A percentile compares a stretch with the other conserved stretches of the same genome.
These are phyloP conservation scores for Hyaloscypha finlandica DNA, from an alignment of 495 filamentous ascomycete species.

Conservation along the genomic window DNA sequence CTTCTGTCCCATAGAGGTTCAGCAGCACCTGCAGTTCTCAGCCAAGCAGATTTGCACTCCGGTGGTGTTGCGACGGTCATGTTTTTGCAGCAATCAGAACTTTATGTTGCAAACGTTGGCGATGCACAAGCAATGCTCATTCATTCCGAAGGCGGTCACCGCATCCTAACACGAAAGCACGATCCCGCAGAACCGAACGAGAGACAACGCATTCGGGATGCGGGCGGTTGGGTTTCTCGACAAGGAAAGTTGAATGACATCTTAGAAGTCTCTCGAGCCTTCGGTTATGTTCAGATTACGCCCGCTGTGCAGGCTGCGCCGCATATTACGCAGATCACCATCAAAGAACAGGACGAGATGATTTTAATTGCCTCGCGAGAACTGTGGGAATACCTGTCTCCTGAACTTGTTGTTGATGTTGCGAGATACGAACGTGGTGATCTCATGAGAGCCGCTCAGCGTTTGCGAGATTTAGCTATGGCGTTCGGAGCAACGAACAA, in stretches of 20 bases:
- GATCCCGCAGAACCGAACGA: conserved; percentile 84
- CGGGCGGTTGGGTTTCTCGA: conserved; percentile 92
- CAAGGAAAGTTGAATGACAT: conserved; percentile 91
- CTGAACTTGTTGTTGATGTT: conserved; percentile 88
- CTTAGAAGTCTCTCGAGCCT: conserved; percentile 88
- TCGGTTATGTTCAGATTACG: conserved; percentile 91
- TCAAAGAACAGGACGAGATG: conserved; percentile 92
- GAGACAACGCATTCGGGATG: conserved; percentile 86
- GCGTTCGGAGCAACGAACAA: conserved; percentile 91
- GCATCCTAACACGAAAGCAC: conserved; percentile 84
- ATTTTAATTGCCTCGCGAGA: conserved; percentile 89
- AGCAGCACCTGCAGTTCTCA: conserved; percentile 66
- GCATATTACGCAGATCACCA: conserved; percentile 71
- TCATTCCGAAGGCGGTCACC: conserved; percentile 77
- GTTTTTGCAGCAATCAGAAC: conserved; percentile 83
- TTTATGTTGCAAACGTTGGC: conserved; percentile 94
- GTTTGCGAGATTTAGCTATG: conserved; percentile 91
- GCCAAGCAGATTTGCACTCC: conserved; percentile 82
- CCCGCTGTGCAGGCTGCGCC: conserved; percentile 92
- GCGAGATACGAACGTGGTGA: conserved; percentile 79
- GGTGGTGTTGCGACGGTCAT: conserved; percentile 91
- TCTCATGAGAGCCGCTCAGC: conserved; percentile 95
- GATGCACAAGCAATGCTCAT: conserved; percentile 95
- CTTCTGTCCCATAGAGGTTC: conserved; percentile 68
- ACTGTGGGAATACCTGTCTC: conserved; percentile 90